Conservation (phyloP, 2,329 filamentous ascomycete species). For the Raffaelea albimanens region DNA sequence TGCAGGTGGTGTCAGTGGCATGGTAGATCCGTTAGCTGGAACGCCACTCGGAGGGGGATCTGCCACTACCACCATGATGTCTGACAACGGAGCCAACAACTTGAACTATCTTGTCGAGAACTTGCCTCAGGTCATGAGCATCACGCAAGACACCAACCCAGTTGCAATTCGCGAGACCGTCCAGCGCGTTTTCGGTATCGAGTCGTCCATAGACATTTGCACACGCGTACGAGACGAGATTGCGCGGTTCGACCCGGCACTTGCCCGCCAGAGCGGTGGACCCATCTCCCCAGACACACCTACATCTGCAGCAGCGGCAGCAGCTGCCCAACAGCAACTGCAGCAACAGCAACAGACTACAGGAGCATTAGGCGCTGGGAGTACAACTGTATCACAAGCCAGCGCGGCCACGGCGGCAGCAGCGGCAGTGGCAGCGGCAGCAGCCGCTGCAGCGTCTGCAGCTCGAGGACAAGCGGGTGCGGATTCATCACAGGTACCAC, state of each 20-base stretch:
- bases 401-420: slow-evolving; percentile 10
- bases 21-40: no score
- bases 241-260: slow-evolving; percentile 27
- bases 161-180: slow-evolving; percentile 50
- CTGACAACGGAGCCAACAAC: slow-evolving; percentile 42
- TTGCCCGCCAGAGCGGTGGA: slow-evolving; percentile 5
- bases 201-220: slow-evolving; percentile 42
- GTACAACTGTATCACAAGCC: slow-evolving; percentile 3
- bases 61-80: slow-evolving; percentile 20
- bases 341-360: not conserved
- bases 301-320: not conserved
- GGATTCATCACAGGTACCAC: no score
- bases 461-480: slow-evolving; percentile 6
- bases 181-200: slow-evolving; percentile 44
- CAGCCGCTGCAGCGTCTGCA: slow-evolving; percentile 6
- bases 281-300: slow-evolving; percentile 4
- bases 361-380: not conserved
- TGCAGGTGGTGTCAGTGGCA: no score
- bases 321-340: slow-evolving; percentile 2
- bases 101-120: slow-evolving; percentile 52
- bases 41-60: no score
- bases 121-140: slow-evolving; percentile 48
- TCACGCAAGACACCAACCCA: slow-evolving; percentile 49
- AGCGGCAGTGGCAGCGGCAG: slow-evolving; percentile 12
- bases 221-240: slow-evolving; percentile 50